Base-by-base conservation (phyloP, 441 rosid species). In the Mallotus repandus region DNA sequence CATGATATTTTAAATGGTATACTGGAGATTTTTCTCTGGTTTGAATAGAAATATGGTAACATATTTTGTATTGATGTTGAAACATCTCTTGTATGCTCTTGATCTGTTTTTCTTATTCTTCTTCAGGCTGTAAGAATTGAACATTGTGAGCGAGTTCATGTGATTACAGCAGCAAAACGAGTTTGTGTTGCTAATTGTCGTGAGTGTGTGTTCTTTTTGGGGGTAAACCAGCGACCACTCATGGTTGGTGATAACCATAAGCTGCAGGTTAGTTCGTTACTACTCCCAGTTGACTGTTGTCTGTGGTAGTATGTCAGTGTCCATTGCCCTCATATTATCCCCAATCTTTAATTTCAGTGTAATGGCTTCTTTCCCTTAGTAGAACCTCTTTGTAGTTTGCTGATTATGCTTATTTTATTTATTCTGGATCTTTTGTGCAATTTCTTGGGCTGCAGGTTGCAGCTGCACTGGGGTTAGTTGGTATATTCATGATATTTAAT, bases 91-190 rank as follows among this genome's bases (percentile, higher is more conserved):
- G 56, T 79, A 58, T 60, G 78, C 68, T 58, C 62, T 70, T 38
- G 77, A 59, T 66, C 41, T 38, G 41, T 38, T 38, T 38, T 38
- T 38, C 41, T 38, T 38, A 4, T 4, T 38, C 41, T 69, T 64
- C 22, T 63, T 76, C 86, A 96, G 99, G 94, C 98, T 68, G 86
- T 94, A 57, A 87, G 94, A 86, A 82, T 96, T 79, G 99, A 96
- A 77, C 99, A 96, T 76, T 96, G 99, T 68, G 99, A 96, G 80
- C 87, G 99, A 76, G 98, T 96, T 78, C 98, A 96, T 88, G 92
- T 96, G 76, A 90, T 92, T 77, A 84, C 87, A 29, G 94, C 97
- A 29, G 83, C 98, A 62, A 96, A 91, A 80, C 90, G 98, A 81
- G 88, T 92, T 63, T 91, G 96, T 84, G 89, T 96, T 70, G 98